Percentiles rank a stretch among this genome's conserved stretches.
These are phyloP conservation scores for Piper betle DNA, from an alignment of 164 flowering plant species.

Conservation along the genomic window DNA sequence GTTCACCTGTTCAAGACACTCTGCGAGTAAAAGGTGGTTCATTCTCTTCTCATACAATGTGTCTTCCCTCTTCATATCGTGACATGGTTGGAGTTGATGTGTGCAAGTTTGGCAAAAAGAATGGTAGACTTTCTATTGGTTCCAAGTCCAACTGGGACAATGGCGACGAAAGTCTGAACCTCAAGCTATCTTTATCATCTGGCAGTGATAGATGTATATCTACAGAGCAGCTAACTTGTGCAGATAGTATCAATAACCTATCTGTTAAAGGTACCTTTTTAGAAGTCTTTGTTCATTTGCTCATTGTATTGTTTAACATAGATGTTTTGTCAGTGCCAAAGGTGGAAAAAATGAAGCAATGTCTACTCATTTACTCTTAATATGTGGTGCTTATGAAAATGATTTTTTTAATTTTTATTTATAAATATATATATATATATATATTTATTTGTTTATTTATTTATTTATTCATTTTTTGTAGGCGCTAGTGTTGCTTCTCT, in stretches of 20 bases:
- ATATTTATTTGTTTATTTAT: not conserved
- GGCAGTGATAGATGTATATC: slow-evolving; percentile 33
- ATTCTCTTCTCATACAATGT: not conserved
- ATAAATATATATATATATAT: no score
- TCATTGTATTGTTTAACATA: not conserved
- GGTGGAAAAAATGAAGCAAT: no score
- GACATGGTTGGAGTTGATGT: slow-evolving; percentile 16
- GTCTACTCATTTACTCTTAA: no score
- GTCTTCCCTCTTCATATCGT: slow-evolving; percentile 11
- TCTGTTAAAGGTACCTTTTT: slow-evolving; percentile 48
- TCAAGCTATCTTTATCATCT: slow-evolving; percentile 33
- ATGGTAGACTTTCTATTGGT: slow-evolving; percentile 7
- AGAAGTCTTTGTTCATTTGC: not conserved
- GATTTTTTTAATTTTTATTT: no score
- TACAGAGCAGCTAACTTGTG: slow-evolving; percentile 28
- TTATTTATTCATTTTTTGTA: slow-evolving; percentile 8
- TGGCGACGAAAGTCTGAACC: slow-evolving; percentile 23
- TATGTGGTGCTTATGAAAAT: no score
- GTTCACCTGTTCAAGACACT: not conserved
- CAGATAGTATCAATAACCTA: slow-evolving; percentile 35
- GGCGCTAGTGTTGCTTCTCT: slow-evolving; percentile 94
- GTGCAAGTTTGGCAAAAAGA: slow-evolving; percentile 12
- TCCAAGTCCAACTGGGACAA: slow-evolving; percentile 11
- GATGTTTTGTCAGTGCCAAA: not conserved
- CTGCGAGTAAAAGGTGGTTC: not conserved